Evolutionary conservation across 306 rosid species (phyloP), one percentile per base, ranked within the genome.

Genomic region (Glycine latifolia): DNA sequence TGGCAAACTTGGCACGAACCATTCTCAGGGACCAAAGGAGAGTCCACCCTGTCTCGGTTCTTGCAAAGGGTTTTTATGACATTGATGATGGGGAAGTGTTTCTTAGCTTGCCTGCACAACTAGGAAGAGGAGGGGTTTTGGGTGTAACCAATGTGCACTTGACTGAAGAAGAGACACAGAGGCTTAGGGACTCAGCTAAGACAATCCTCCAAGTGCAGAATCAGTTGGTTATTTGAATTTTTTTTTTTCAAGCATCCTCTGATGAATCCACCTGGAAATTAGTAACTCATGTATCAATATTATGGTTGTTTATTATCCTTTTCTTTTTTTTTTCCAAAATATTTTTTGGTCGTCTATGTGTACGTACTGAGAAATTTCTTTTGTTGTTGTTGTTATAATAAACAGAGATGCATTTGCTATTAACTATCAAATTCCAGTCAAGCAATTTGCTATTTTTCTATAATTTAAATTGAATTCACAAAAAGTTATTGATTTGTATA

Each of bases 81-180:
- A 82, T 92, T 20, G 86, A 91, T 0, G 94, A 86, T 0, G 99
- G 94, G 0, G 93, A 90, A 2, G 88, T 95, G 78, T 95, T 93
- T 71, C 83, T 95, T 63, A 95, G 98, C 88, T 77, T 95, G 89
- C 99, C 99, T 0, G 90, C 97, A 0, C 95, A 86, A 73, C 91
- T 95, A 1, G 97, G 99, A 13, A 86, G 97, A 55, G 87, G 88
- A 20, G 99, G 99, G 0, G 92, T 93, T 2, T 33, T 95, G 59
- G 97, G 94, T 41, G 89, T 95, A 5, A 89, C 97, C 41, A 89
- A 95, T 41, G 87, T 95, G 58, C 97, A 89, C 67, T 81, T 95
- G 60, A 90, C 91, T 0, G 69, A 79, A 3, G 97, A 93, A 61
- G 99, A 95, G 84, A 80, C 55, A 2, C 86, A 73, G 1, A 80